phyloP scores from a whole-genome alignment of 352 stramenopile genomes.

The Pythium aquatile region DNA sequence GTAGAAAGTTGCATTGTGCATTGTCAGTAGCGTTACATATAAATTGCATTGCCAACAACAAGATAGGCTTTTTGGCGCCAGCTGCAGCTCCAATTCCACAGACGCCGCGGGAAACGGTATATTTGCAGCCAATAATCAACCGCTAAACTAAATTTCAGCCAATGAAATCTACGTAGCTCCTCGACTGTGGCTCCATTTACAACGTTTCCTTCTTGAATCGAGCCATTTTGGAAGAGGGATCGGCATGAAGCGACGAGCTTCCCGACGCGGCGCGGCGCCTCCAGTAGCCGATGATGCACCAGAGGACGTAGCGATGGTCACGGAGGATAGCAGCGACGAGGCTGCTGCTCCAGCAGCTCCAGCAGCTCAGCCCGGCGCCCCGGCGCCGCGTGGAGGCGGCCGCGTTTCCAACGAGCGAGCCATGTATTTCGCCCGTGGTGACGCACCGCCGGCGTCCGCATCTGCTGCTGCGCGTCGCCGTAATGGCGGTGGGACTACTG shows the following conservation, averaged over 20 bases:
- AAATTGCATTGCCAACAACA: background rate
- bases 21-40: background rate
- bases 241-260: conserved; percentile 20
- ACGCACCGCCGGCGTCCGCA: conserved; percentile 20
- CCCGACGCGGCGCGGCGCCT: background rate
- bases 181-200: background rate
- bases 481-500: background rate
- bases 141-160: conserved; percentile 8
- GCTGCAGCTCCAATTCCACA: background rate
- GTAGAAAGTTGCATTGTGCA: background rate
- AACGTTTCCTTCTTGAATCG: background rate
- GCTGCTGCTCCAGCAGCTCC: background rate
- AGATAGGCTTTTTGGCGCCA: conserved; percentile 13
- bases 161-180: conserved; percentile 8
- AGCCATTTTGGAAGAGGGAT: background rate
- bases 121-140: conserved; percentile 21
- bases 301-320: background rate
- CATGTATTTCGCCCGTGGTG: conserved; percentile 35
- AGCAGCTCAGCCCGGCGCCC: background rate
- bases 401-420: conserved; percentile 28
- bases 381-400: conserved; percentile 22
- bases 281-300: conserved; percentile 1
- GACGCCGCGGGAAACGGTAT: conserved; percentile 14
- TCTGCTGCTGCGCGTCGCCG: conserved; percentile 15
- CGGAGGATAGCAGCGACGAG: background rate